Conservation (phyloP, 805 yeast species). For the Pichia phayaonensis region DNA sequence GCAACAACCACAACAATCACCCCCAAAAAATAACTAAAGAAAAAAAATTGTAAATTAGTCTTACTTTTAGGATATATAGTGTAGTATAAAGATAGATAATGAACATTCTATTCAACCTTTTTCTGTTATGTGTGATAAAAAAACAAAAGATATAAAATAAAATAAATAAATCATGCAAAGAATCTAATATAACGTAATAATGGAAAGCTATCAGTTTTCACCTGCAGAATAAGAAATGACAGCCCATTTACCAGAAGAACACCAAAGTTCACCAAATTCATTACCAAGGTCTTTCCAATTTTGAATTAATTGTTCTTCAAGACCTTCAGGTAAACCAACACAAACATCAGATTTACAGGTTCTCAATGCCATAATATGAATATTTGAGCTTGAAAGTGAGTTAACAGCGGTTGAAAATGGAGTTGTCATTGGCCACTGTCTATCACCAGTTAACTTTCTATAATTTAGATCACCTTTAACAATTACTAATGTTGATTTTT, state of each 20-base stretch:
- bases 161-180: too few species aligned
- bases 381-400: conserved; percentile 51
- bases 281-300: conserved; percentile 52
- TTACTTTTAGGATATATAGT: neutral
- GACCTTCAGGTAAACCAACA: conserved; percentile 72
- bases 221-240: conserved; percentile 60
- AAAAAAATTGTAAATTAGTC: neutral
- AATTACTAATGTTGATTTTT: conserved; percentile 60
- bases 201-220: conserved; percentile 1
- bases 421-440: conserved; percentile 79
- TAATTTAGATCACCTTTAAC: conserved; percentile 96
- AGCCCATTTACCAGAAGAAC: conserved; percentile 88
- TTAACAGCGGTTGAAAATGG: conserved; percentile 67
- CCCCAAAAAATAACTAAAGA: neutral
- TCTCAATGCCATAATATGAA: conserved; percentile 70
- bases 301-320: conserved; percentile 57
- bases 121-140: neutral
- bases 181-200: neutral
- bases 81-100: neutral
- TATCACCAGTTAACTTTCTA: conserved; percentile 87
- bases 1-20: neutral
- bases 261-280: conserved; percentile 71
- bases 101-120: neutral
- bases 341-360: conserved; percentile 96
- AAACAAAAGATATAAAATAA: neutral